Evolutionary conservation across 2,329 filamentous ascomycete species (phyloP).

Genomic region (Malbranchea zuffiana): DNA sequence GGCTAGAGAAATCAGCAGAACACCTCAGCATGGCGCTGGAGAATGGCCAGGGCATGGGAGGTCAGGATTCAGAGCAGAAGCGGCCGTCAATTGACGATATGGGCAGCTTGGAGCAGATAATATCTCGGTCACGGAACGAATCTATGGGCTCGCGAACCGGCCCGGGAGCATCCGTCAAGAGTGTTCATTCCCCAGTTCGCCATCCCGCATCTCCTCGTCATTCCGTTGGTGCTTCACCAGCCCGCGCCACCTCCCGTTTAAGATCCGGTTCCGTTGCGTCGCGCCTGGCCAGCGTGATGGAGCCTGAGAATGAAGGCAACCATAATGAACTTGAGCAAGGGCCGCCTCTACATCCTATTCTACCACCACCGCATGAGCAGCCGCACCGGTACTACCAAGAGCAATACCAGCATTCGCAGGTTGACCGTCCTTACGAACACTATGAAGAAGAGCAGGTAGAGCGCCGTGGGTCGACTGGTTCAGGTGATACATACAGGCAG

Average conservation of each 20-base stretch:
- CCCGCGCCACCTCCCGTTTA: constrained; percentile 21
- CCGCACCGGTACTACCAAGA: neutral
- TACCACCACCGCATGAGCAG: constrained; percentile 10
- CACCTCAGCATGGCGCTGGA: constrained; percentile 39
- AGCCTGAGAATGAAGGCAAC: constrained; percentile 29
- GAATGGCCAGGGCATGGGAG: constrained; percentile 30
- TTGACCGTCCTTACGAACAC: no score
- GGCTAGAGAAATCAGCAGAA: constrained; percentile 40
- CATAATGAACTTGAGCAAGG: constrained; percentile 17
- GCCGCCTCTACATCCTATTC: constrained; percentile 15
- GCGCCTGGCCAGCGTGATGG: constrained; percentile 30
- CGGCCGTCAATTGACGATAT: constrained; percentile 22
- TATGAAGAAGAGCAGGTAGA: constrained; percentile 14
- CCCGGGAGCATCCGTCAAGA: constrained; percentile 30
- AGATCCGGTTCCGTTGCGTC: constrained; percentile 29
- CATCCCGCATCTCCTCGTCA: constrained; percentile 32
- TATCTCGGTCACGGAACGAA: constrained; percentile 19
- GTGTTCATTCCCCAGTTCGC: constrained; percentile 31
- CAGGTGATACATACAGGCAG: constrained; percentile 38
- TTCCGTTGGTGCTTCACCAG: constrained; percentile 31
- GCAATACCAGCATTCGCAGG: neutral
- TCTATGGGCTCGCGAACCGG: constrained; percentile 34
- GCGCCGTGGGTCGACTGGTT: constrained; percentile 32
- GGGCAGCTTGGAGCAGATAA: no score
- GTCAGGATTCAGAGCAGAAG: constrained; percentile 37